phyloP scores from a whole-genome alignment of 495 filamentous ascomycete genomes.

The Podospora conica region DNA sequence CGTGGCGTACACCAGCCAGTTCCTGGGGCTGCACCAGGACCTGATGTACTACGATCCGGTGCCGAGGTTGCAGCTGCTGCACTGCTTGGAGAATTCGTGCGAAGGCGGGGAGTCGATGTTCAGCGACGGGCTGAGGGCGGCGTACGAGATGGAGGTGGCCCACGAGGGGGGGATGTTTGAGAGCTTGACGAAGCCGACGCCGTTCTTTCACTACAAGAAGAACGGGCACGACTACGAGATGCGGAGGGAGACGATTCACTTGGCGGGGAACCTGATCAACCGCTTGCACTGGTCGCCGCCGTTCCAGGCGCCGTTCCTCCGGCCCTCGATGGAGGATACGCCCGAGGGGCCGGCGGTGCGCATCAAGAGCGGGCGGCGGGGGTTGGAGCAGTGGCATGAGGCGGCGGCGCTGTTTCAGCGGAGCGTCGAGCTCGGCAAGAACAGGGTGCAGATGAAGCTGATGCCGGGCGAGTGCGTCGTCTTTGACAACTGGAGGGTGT shows the following conservation, averaged over 20 bases:
- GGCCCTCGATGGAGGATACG: background rate
- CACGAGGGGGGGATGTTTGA: constrained; percentile 20
- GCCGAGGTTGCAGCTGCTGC: constrained; percentile 77
- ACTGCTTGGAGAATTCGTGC: constrained; percentile 71
- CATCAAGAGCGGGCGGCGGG: background rate
- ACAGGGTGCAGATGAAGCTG: constrained; percentile 63
- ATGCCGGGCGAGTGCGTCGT: constrained; percentile 75
- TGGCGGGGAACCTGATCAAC: constrained; percentile 8
- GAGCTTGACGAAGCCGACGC: constrained; percentile 35
- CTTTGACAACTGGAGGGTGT: constrained; percentile 73
- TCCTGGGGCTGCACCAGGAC: constrained; percentile 86
- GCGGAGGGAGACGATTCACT: constrained; percentile 46
- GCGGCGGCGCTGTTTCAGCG: constrained; percentile 43
- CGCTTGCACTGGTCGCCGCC: constrained; percentile 62
- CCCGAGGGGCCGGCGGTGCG: background rate
- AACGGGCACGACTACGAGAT: constrained; percentile 51
- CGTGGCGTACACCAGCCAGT: constrained; percentile 77
- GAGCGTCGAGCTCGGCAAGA: constrained; percentile 40
- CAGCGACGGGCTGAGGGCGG: constrained; percentile 61
- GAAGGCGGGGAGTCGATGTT: constrained; percentile 79
- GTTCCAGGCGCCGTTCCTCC: constrained; percentile 28
- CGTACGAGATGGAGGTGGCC: constrained; percentile 33
- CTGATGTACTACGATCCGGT: constrained; percentile 77
- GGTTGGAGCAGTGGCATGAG: constrained; percentile 26
- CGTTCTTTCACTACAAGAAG: constrained; percentile 67